Evolutionary conservation across 768 basidiomycete species (phyloP), one percentile per base, ranked within the genome.

Genomic region (Termitomyces sp.): DNA sequence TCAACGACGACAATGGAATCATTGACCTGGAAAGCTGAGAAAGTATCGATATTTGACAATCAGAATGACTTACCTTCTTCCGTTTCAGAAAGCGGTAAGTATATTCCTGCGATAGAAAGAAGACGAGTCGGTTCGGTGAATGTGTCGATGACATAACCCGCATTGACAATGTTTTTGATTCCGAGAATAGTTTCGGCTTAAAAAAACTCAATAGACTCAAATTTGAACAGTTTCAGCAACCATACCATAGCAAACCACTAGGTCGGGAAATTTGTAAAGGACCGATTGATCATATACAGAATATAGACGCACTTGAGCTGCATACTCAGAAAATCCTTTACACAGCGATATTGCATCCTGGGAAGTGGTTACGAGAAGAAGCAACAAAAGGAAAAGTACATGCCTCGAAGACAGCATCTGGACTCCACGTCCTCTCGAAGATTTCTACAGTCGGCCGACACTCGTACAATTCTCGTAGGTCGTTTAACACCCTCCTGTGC

Each of bases 1-100:
- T 88, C 85, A 5, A 88, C 81, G 9, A 79, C 68, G 26, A 89
- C 74, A 38, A 89, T 77, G 1, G 87, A 89, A 41, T 83, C 76
- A 33, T 88, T 72, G 9, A 74, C 66, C 87, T 89, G 55, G 0
- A 60, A 60, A 53, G 44, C 28, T 57, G 18, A 38, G 53, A 46
- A 59, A 47, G 49, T 33, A 13, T 36, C 13, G 14, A 36, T 5
- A n/a, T 32, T 28, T 26, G 6, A 38, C 6, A 35, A 55, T 36
- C 5, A 36, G 18, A 50, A 12, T 28, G 10, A 20, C 56, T 14
- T 53, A 82, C 84, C 73, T 80, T 86, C 71, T 81, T 83, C 46
- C 67, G 71, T 6, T 80, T 79, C 16, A 83, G 61, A 28, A 82
- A 69, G 26, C 82, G 79, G n/a, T 77, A 60, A 5, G 80, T 84